Base-by-base conservation (phyloP, 495 filamentous ascomycete species). In the Lophiotrema nucula region DNA sequence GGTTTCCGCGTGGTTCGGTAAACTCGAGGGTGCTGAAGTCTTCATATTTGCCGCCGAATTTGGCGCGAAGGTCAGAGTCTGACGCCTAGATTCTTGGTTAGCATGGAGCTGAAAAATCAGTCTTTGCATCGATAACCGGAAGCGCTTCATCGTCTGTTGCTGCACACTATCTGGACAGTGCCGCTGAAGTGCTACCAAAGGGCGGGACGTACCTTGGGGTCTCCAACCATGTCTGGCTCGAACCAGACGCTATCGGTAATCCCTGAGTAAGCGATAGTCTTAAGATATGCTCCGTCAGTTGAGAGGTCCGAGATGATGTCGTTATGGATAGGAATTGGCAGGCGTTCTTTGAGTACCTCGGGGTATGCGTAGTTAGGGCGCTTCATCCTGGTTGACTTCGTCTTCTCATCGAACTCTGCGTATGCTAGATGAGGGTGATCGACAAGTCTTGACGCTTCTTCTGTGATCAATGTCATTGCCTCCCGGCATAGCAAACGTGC, bases 291-390 rank as follows among this genome's bases (percentile, higher is more conserved):
- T 28, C 52, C 54, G 33, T 67, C 64, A 16, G 49, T 60, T 13
- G 59, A 58, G 10, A 67, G 55, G 42, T 64, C 56, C 24, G 49
- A 53, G 42, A 53, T 22, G 25, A 55, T 46, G 38, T 61, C 61
- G 42, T 67, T 61, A 56, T 61, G 53, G 47, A 64, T 55, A 11
- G 57, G 57, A 16, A 64, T 51, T 1, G 65, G 65, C 2, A 67
- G 60, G 1, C 65, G 35, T 12, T 52, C 31, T 31, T 58, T 47
- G 10, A 67, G 56, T 3, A 65, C 61, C 42, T 67, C 60, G 18
- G 65, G 65, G 52, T 60, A 67, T 2, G 65, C 56, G 38, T 67
- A 67, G 60, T 64, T 67, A 46, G 65, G 65, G 1, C 61, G 60
- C 47, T 67, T 67, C 65, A 67, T 67, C 8, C 61, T 55, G 3